Evolutionary conservation across 352 stramenopile genomes (phyloP), one percentile per base, ranked within the genome.

Genomic region (Halophytophthora batemanensis): DNA sequence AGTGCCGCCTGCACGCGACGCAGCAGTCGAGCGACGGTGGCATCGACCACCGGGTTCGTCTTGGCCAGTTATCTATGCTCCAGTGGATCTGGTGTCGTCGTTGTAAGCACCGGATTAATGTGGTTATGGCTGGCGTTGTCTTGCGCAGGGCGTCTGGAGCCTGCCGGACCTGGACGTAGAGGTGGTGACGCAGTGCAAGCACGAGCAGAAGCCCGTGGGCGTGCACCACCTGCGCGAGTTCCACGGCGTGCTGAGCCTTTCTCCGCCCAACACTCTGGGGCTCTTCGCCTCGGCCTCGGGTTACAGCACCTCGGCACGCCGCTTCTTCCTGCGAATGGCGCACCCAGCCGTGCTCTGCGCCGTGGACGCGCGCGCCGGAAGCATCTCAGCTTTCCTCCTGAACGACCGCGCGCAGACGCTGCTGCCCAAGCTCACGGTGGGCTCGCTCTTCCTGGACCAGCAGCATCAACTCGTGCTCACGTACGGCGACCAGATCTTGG

Each of bases 101-200:
- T 12, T 14, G 17, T 50, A 18, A 15, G 1, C 31, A 0, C 2
- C 23, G 5, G 37, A 29, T 17, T 33, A 29, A 39, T 28, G 0
- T 11, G 3, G 31, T 6, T 2, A 8, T 15, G 42, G 2, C 6
- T 6, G 1, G 6, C 13, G 42, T 15, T 14, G 28, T 21, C 14
- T 14, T 21, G 45, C 18, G 36, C 41, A 92, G 82, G 82, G 79
- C 15, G 63, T 63, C 22, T 93, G 82, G 82, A 63, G 37, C 11
- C 47, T 93, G 8, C 82, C 79, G 3, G 82, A 90, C 42, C 45
- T 71, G 39, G 52, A 73, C 10, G 58, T 93, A 15, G 71, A 86
- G 6, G 63, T 93, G 36, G 75, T 87, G 50, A 90, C 82, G 14
- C 82, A 93, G 51, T 93, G 82, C 69, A 93, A 93, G 67, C 79